Base-by-base conservation (phyloP, 257 asterid species). In the Schizonepeta tenuifolia region DNA sequence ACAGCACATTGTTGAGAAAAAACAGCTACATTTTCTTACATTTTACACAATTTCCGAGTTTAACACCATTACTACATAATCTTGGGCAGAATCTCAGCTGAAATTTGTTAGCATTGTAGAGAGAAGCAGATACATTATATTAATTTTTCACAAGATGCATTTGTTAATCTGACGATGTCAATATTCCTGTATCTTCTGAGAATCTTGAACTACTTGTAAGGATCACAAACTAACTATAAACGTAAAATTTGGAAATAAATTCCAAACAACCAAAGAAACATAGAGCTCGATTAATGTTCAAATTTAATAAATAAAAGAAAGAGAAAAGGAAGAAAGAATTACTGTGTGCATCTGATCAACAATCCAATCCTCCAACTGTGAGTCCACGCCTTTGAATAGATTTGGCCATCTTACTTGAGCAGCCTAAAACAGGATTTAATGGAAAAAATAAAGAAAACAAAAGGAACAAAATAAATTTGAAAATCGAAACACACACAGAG, bases 361-460 rank as follows among this genome's bases (percentile, higher is more conserved):
- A 83, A 95, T 83, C 97, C 98, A 95, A 64, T 84, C 89, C 87
- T 90, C 98, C 78, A 80, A 79, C 1, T 89, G 79, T 6, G 93
- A 73, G 65, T 90, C 95, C 33, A 91, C 91, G 21, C 87, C 91
- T 50, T 76, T 70, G 79, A 91, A 95, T 8, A 92, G 71, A 70
- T 74, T 78, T 10, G 97, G 95, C 99, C 99, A 95, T 82, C 98
- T 88, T 33, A 85, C 90, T 82, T 86, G 92, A 71, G 99, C 99
- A 71, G 98, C 97, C 98, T 94, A 63, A 10, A 62, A 28, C 50
- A 14, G 33, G 69, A 38, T 38, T 38, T 8, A 38, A 8, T 63
- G 43, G 0, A n/a, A 31, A 31, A 31, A 1, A 28, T 28, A 70
- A 22, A 50, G 3, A 18, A 18, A 18, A 6, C 0, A 7, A 56